Evolutionary conservation across 2,329 filamentous ascomycete genomes (phyloP), one percentile per base, ranked within the genome.

Genomic region (Calonectria hawksworthii): DNA sequence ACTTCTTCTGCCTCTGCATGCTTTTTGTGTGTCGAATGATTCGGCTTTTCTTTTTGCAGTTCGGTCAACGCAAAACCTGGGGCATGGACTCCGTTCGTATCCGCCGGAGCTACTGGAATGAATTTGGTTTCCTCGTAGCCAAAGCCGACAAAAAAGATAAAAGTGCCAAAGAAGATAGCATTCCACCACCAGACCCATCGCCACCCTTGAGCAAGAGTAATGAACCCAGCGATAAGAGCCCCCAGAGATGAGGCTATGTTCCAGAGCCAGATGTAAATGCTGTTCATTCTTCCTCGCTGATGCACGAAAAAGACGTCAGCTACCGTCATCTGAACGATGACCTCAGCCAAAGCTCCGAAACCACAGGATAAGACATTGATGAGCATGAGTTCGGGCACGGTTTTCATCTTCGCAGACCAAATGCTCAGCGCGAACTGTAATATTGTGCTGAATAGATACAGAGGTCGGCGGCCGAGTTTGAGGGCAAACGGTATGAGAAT

Each of bases 281-380:
- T 83, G 23, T 79, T 78, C 77, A 83, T 83, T 28, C 79, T 77
- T 13, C 78, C 78, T 18, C 79, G 72, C 41, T 83, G 77, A 51
- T 84, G 82, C 1, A 83, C 76, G 54, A 83, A 83, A 73, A 83
- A 83, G 2, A 85, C 52, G 74, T 85, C 83, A 5, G 80, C 76
- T 28, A 83, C 81, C 0, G 85, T 87, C 50, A 87, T 83, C 52
- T 85, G 84, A 4, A 81, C 83, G 34, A 85, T 83, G 0, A 83
- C 81, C 74, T 86, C 85, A 59, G 84, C 85, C 9, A 85, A 83
- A 13, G 85, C 83, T 18, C 84, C 85, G 3, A 83, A 83, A 18
- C 86, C 70, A 0, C 85, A 85, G 18, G 82, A 80, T 0, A 83
- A 44, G 3, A 82, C 14, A 23, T 73, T 75, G 66, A 64, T 47